Evolutionary conservation across 2,329 filamentous ascomycete genomes (phyloP).

Genomic region (Epichloe hybrida): DNA sequence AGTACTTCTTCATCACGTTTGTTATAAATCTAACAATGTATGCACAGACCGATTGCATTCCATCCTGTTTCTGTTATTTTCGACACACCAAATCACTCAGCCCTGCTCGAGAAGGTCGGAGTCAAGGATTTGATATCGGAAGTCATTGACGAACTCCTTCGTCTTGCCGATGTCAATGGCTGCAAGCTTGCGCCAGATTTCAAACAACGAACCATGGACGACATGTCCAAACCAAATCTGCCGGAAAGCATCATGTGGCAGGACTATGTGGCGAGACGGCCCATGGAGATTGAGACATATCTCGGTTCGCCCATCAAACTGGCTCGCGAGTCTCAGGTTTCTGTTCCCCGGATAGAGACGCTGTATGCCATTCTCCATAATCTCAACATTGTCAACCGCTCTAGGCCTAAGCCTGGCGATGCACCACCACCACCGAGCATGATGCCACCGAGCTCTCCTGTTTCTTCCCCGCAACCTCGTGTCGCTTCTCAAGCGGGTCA

Average conservation of each 20-base stretch:
- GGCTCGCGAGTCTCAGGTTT: constrained; percentile 56
- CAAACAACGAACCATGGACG: constrained; percentile 67
- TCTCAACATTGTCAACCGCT: constrained; percentile 74
- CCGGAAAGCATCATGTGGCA: constrained; percentile 91
- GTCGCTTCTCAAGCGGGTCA: constrained; percentile 37
- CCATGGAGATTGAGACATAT: constrained; percentile 96
- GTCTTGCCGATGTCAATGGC: constrained; percentile 58
- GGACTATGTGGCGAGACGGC: constrained; percentile 71
- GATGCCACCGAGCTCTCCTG: constrained; percentile 29
- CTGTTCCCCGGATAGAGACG: constrained; percentile 77
- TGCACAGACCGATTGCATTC: constrained; percentile 74
- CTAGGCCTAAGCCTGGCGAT: constrained; percentile 41
- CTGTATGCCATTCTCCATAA: constrained; percentile 87
- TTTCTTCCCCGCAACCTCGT: constrained; percentile 34
- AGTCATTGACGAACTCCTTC: constrained; percentile 71
- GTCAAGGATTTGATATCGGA: constrained; percentile 64
- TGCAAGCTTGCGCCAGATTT: constrained; percentile 68
- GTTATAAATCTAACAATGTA: not conserved
- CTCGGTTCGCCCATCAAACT: constrained; percentile 86
- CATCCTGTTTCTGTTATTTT: constrained; percentile 51
- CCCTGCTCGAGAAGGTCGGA: constrained; percentile 72
- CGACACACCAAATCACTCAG: constrained; percentile 64
- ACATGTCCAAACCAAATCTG: constrained; percentile 58
- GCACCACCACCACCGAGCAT: constrained; percentile 12
- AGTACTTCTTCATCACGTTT: not conserved